Conservation (phyloP, 2,329 filamentous ascomycete genomes). For the Acephala macrosclerotiorum region DNA sequence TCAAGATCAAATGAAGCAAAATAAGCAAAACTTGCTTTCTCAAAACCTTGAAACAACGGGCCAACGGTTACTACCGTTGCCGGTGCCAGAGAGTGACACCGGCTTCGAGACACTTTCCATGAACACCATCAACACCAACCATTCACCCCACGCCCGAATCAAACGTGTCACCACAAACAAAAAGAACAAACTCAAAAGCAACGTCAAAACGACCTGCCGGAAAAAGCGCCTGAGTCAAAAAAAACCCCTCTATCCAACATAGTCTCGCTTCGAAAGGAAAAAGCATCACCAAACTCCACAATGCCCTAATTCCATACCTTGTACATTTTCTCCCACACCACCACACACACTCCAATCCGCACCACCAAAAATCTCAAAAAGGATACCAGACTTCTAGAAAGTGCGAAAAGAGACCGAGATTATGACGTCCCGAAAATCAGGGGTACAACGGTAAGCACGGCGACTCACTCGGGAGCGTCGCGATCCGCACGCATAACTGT, state of each 20-base stretch:
- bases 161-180: too few relatives aligned
- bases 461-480: not conserved
- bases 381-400: too few relatives aligned
- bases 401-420: not conserved
- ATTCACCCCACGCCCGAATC: not conserved
- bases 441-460: not conserved
- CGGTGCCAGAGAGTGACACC: not conserved
- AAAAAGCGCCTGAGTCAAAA: too few relatives aligned
- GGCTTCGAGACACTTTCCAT: too few relatives aligned
- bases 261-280: not conserved
- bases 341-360: not conserved
- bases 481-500: not conserved
- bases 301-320: not conserved
- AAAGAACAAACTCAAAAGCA: not conserved
- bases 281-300: not conserved
- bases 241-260: not conserved
- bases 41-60: not conserved
- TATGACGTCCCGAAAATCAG: not conserved
- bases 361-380: not conserved
- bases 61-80: not conserved
- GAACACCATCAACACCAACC: not conserved
- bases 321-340: slow-evolving; percentile 1
- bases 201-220: not conserved
- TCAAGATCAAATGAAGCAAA: not conserved
- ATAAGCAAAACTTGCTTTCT: not conserved